phyloP scores from a whole-genome alignment of 1,284 basidiomycete genomes.

The Heterobasidion occidentale region DNA sequence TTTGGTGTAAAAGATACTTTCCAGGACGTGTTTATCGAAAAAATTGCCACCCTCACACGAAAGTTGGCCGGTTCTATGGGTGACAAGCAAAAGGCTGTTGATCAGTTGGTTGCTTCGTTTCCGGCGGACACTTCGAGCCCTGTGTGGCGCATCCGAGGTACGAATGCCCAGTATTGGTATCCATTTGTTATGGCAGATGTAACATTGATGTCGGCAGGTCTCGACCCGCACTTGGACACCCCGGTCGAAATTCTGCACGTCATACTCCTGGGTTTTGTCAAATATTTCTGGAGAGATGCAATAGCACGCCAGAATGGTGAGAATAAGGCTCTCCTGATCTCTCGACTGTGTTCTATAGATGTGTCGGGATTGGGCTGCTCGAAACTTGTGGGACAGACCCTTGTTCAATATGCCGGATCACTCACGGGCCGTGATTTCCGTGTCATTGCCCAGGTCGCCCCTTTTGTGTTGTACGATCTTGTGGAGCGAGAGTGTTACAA shows the following conservation, averaged over 20 bases:
- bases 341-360: constrained; percentile 17
- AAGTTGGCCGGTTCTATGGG: background rate
- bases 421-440: constrained; percentile 24
- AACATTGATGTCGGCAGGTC: too few relatives aligned
- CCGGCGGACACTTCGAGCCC: constrained; percentile 9
- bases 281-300: constrained; percentile 29
- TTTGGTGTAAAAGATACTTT: background rate
- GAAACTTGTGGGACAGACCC: constrained; percentile 13
- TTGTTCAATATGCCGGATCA: constrained; percentile 22
- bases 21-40: background rate
- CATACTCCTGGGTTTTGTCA: constrained; percentile 26
- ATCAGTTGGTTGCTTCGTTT: background rate
- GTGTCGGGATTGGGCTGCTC: constrained; percentile 17
- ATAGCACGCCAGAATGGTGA: constrained; percentile 13
- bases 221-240: constrained; percentile 25
- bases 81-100: background rate
- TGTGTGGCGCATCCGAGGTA: constrained; percentile 13
- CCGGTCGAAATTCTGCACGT: constrained; percentile 30
- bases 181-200: too few relatives aligned
- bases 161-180: too few relatives aligned
- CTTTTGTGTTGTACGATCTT: constrained; percentile 20
- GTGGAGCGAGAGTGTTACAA: constrained; percentile 10
- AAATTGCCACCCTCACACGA: background rate
- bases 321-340: constrained; percentile 13
- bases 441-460: constrained; percentile 19